Base-by-base conservation (phyloP, 2,329 filamentous ascomycete genomes). In the Xylariaceae sp. region DNA sequence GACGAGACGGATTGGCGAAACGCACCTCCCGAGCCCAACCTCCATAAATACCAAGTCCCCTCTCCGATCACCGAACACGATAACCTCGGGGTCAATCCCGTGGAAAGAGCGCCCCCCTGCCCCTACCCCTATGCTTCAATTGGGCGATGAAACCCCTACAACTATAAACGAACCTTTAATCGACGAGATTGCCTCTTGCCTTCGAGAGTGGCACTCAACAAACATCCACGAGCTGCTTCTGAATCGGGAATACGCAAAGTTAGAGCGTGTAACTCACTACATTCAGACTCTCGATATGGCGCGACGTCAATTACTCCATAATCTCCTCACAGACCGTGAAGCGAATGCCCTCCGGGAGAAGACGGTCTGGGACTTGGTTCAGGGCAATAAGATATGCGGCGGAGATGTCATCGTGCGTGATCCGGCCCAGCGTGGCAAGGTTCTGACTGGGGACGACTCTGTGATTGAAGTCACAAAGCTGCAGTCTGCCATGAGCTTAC, bases 121-220 rank as follows among this genome's bases (percentile, higher is more conserved):
- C 11, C 94, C 94, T 0, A 92, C 99, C 9, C 94, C 94, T 5
- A 94, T 97, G 88, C 80, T 99, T 48, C 96, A 97, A 71, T 93
- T 99, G 68, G 94, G 94, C 53, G 94, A 99, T 66, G 94, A 99
- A 74, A 96, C 91, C 2, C 90, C 92, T 1, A 96, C 90, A 0
- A 97, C 91, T 6, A 78, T 83, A 14, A 86, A 89, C 9, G 95
- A 99, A 69, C 94, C 94, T 2, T 73, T 99, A 55, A 92, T 99
- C 19, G 94, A 99, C 71, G 94, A 99, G 70, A 97, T 99, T 63
- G 92, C 94, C 13, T 97, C 92, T 3, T 99, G 94, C 68, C 74
- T 99, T 57, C 84, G 94, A 62, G 94, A 99, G 79, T 99, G 94
- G 95, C 93, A 99, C 73, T 96, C 94, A 17, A 96, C 92, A 16